Base-by-base conservation (phyloP, 441 rosid genomes). In the Corymbia calophylla region DNA sequence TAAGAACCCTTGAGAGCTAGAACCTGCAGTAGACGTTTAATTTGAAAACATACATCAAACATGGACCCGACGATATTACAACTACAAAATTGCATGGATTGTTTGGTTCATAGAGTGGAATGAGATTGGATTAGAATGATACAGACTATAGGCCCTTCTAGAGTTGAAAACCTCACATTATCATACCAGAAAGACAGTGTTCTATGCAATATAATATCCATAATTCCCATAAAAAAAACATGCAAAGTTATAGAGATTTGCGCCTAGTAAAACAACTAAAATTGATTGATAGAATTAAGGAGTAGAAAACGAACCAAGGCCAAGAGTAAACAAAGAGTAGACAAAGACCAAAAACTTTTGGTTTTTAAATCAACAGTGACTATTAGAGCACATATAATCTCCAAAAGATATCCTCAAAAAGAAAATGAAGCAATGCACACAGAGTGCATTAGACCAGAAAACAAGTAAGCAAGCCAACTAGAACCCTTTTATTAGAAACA, bases 1-100 rank as follows among this genome's bases (percentile, higher is more conserved):
- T 96, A 98, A 88, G 98, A 97, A 87, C 99, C 97, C 87, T 93
- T 94, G 89, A 97, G 99, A 85, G 99, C 99, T 88, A 98, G 91
- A 81, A 97, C 98, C 99, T 97, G 91, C 88, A 90, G 87, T 53
- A 87, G 84, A 77, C n/a, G 1, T 70, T 68, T 70, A 77, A 77
- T 77, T 4, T 44, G 29, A 44, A 77, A 44, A 23, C 51, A 77
- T 13, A 27, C 51, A 44, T 35, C 88, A 56, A 55, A 86, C 60
- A 27, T 3, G 14, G 51, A 25, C 48, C 47, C 47, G 66, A 86
- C 4, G 1, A 55, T 55, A 55, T 86, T 86, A 86, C 60, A 86
- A 86, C 19, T 6, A 86, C 49, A 55, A 77, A 77, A 77, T 77
- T 5, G 9, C n/a, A 77, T 44, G 84, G 16, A 18, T 77, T 77